Evolutionary conservation across 2,329 filamentous ascomycete genomes (phyloP), one percentile per base, ranked within the genome.

Genomic region (Grosmannia serpens): DNA sequence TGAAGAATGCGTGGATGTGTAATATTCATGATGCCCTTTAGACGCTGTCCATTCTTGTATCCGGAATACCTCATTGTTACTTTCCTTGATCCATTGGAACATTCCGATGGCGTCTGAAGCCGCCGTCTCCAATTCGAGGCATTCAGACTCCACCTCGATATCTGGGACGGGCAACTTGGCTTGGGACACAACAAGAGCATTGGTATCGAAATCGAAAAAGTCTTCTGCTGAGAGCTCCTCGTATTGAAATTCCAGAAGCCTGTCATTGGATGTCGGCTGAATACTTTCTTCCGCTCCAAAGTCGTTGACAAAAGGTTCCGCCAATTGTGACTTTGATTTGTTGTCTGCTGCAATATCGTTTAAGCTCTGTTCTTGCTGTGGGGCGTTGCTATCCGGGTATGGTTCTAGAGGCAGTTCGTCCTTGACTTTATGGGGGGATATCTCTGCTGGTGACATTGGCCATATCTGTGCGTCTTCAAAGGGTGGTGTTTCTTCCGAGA

Each of bases 81-180:
- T 9, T n/a, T 56, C 20, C 0, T 29, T 26, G 22, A 60, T 59
- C 57, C 55, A 59, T 8, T 56, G 58, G 9, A 60, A 44, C 38
- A 59, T 27, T 3, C 22, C 24, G n/a, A 5, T 22, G 0, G 53
- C 22, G 13, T n/a, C 9, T 0, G 8, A n/a, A 10, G 11, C 22
- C 8, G n/a, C 54, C 10, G 2, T n/a, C 4, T 54, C n/a, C 59
- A 58, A 59, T 1, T 2, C 22, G 5, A 53, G 53, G 8, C 38
- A 26, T 5, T 9, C 41, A 1, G 53, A 20, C 8, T 53, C 33
- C 0, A 41, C 17, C 1, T 55, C 31, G 7, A 54, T 31, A 1
- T 13, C 17, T 0, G 60, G 58, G 4, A 61, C 35, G 1, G 57
- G 49, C 2, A 64, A 20, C 9, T 56, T 60, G 4, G 59, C 60